These are phyloP conservation scores for Trichoderma orchidacearum DNA, from an alignment of 495 filamentous ascomycete genomes.

Conservation along the genomic window DNA sequence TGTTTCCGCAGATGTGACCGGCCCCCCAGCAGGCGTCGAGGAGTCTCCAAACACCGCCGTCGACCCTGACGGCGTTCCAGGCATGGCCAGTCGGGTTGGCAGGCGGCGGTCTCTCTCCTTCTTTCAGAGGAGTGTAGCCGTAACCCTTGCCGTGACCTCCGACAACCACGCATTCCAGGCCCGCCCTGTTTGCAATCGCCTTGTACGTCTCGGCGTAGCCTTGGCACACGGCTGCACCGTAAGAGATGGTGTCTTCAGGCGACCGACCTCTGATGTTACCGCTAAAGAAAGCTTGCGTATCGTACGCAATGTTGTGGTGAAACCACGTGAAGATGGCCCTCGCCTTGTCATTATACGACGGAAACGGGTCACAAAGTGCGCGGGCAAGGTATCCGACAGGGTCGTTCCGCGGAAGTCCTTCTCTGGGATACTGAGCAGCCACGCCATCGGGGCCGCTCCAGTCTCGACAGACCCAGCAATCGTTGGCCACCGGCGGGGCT, in stretches of 20 bases:
- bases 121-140: conserved; percentile 42
- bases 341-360: conserved; percentile 76
- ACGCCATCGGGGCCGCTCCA: conserved; percentile 70
- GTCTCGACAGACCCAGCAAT: conserved; percentile 74
- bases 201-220: conserved; percentile 82
- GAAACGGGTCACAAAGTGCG: conserved; percentile 65
- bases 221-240: conserved; percentile 76
- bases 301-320: conserved; percentile 86
- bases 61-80: conserved; percentile 87
- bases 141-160: conserved; percentile 80
- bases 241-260: conserved; percentile 49
- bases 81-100: conserved; percentile 48
- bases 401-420: conserved; percentile 51
- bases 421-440: conserved; percentile 61
- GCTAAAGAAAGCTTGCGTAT: conserved; percentile 62
- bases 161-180: conserved; percentile 57
- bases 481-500: conserved; percentile 13
- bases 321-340: conserved; percentile 88
- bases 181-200: conserved; percentile 56
- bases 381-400: conserved; percentile 54
- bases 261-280: conserved; percentile 48
- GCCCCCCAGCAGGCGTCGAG: conserved; percentile 91
- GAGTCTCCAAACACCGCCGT: conserved; percentile 79
- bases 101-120: conserved; percentile 44
- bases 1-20: conserved; percentile 37